These are phyloP conservation scores for Tylopilus rubrobrunneus DNA, from an alignment of 768 basidiomycete genomes.

Conservation along the genomic window DNA sequence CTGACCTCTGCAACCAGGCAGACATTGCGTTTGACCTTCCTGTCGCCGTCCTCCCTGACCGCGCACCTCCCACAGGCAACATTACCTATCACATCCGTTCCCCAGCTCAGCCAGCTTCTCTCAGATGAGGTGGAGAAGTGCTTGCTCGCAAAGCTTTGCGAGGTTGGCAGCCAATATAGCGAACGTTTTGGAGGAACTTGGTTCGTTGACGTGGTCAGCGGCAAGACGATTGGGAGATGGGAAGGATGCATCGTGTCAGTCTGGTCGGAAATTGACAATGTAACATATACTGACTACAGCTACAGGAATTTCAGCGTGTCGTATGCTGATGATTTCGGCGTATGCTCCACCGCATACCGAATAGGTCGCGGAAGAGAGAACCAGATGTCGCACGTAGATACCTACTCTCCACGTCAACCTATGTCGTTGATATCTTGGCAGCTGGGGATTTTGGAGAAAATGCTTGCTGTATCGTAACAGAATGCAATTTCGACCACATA, in stretches of 20 bases:
- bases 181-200: constrained; percentile 55
- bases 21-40: constrained; percentile 70
- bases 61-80: constrained; percentile 81
- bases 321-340: constrained; percentile 45
- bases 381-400: constrained; percentile 40
- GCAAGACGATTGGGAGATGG: constrained; percentile 68
- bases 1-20: too few species aligned
- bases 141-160: constrained; percentile 65
- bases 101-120: constrained; percentile 71
- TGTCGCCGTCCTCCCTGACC: constrained; percentile 70
- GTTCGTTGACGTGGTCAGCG: constrained; percentile 73
- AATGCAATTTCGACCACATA: constrained; percentile 7
- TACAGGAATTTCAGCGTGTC: constrained; percentile 61
- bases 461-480: constrained; percentile 26
- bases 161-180: constrained; percentile 55
- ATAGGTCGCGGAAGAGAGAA: constrained; percentile 40
- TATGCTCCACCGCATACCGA: constrained; percentile 58
- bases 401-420: constrained; percentile 33
- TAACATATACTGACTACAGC: constrained; percentile 2
- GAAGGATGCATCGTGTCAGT: constrained; percentile 74
- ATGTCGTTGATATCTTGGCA: constrained; percentile 55
- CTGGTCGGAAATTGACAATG: neutral
- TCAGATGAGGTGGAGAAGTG: constrained; percentile 74
- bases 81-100: constrained; percentile 65
- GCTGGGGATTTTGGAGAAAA: constrained; percentile 41